Conservation (phyloP, 2,329 filamentous ascomycete genomes). For the Penicillium paneum region DNA sequence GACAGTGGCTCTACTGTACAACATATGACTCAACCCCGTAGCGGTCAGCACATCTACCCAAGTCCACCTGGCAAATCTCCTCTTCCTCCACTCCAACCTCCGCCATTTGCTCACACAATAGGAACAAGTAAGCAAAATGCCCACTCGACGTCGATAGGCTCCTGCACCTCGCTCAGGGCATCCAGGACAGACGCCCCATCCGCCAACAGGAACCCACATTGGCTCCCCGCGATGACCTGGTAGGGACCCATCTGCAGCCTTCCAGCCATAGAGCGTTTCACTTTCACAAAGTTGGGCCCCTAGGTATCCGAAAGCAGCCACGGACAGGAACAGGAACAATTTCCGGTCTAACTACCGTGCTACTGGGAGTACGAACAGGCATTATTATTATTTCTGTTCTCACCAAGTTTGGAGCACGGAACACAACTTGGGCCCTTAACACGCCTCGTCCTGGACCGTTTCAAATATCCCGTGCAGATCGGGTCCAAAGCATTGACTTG, state of each 20-base stretch:
- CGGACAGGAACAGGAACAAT: conserved; percentile 8
- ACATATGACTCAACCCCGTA: not conserved
- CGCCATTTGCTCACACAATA: conserved; percentile 11
- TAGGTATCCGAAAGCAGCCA: conserved; percentile 9
- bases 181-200: conserved; percentile 7
- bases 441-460: conserved; percentile 10
- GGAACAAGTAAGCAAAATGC: conserved; percentile 3
- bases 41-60: conserved; percentile 22
- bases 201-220: conserved; percentile 10
- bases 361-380: not conserved
- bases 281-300: conserved; percentile 5
- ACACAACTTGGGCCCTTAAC: not conserved
- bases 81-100: conserved; percentile 1
- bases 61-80: not conserved
- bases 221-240: conserved; percentile 26
- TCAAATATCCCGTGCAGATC: conserved; percentile 23
- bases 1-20: not conserved
- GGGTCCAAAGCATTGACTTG: conserved; percentile 4
- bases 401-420: not conserved
- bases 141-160: conserved; percentile 1
- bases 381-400: not conserved
- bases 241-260: conserved; percentile 10
- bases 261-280: conserved; percentile 10
- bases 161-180: conserved; percentile 6
- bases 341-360: not conserved